Conservation (phyloP, 2,329 filamentous ascomycete species). For the Nothophaeocryptopus gaeumannii region DNA sequence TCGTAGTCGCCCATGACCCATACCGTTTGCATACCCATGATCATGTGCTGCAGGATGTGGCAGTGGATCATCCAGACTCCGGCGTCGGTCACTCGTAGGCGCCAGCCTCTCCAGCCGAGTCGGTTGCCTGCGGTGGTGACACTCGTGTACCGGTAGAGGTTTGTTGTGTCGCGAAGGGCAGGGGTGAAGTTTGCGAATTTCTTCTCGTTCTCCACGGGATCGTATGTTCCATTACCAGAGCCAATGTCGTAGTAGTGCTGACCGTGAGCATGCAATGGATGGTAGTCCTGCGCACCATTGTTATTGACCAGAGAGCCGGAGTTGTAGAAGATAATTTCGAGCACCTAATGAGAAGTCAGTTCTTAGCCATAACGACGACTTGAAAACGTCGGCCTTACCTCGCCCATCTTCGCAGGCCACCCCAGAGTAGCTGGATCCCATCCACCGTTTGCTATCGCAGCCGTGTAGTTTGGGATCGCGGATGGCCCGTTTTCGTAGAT, state of each 20-base stretch:
- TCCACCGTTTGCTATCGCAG: conserved; percentile 50
- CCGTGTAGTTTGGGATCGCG: conserved; percentile 52
- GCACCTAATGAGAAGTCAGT: conserved; percentile 33
- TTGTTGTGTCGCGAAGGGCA: conserved; percentile 49
- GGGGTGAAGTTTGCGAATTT: conserved; percentile 41
- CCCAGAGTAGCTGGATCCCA: conserved; percentile 53
- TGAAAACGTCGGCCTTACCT: conserved; percentile 45
- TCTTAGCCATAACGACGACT: not conserved
- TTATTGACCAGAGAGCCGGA: conserved; percentile 35
- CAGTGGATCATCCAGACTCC: conserved; percentile 63
- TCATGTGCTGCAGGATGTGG: conserved; percentile 57
- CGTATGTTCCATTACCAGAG: conserved; percentile 53
- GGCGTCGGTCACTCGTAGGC: conserved; percentile 51
- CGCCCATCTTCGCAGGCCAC: conserved; percentile 55
- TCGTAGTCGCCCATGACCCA: conserved; percentile 47
- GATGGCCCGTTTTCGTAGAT: conserved; percentile 50
- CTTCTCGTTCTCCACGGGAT: conserved; percentile 49
- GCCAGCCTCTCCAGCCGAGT: conserved; percentile 61
- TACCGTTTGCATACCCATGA: conserved; percentile 54
- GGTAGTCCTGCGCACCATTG: conserved; percentile 41
- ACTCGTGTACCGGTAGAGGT: conserved; percentile 54
- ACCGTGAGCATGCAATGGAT: conserved; percentile 58
- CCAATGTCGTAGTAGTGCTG: conserved; percentile 56
- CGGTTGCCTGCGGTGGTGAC: conserved; percentile 42
- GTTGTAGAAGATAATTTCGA: conserved; percentile 39